A percentile compares a stretch with the other conserved stretches of the same genome.
Conservation (phyloP, 2,329 filamentous ascomycete species). For the Aspergillus cejpii region DNA sequence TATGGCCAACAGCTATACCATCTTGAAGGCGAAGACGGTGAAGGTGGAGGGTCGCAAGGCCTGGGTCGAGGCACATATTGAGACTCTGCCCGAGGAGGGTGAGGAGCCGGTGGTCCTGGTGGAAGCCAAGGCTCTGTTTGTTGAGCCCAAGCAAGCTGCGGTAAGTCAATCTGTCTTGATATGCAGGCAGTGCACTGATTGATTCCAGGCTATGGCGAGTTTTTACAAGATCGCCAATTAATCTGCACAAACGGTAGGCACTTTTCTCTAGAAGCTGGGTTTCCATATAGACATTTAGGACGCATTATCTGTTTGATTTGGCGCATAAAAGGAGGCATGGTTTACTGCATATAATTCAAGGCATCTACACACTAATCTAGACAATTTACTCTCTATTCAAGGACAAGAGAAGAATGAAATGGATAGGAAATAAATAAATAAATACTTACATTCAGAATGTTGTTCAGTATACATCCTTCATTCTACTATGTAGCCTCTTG, state of each 20-base stretch:
- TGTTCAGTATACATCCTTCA: too few species aligned
- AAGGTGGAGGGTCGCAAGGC: slow-evolving; percentile 90
- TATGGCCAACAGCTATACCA: slow-evolving; percentile 66
- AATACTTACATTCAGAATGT: too few species aligned
- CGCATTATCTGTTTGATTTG: slow-evolving; percentile 1
- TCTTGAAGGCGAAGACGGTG: slow-evolving; percentile 69
- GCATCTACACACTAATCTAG: background rate
- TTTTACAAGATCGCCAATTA: slow-evolving; percentile 22
- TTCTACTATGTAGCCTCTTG: too few species aligned
- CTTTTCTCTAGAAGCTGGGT: background rate
- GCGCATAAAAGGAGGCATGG: slow-evolving; percentile 7
- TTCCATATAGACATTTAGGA: background rate
- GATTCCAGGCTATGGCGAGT: slow-evolving; percentile 17
- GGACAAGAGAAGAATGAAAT: background rate
- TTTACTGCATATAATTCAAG: slow-evolving; percentile 3
- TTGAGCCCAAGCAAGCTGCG: slow-evolving; percentile 77
- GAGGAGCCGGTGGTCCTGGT: slow-evolving; percentile 63
- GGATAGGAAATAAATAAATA: background rate
- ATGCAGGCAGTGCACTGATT: background rate
- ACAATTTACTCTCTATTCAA: background rate
- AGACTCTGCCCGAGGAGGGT: slow-evolving; percentile 62
- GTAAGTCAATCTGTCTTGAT: slow-evolving; percentile 46
- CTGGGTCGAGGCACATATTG: slow-evolving; percentile 82
- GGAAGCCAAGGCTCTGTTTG: slow-evolving; percentile 78
- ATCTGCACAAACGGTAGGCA: background rate